Percentiles rank a stretch among this genome's conserved stretches.
Conservation (phyloP, 306 rosid genomes). For the Cicer arietinum region DNA sequence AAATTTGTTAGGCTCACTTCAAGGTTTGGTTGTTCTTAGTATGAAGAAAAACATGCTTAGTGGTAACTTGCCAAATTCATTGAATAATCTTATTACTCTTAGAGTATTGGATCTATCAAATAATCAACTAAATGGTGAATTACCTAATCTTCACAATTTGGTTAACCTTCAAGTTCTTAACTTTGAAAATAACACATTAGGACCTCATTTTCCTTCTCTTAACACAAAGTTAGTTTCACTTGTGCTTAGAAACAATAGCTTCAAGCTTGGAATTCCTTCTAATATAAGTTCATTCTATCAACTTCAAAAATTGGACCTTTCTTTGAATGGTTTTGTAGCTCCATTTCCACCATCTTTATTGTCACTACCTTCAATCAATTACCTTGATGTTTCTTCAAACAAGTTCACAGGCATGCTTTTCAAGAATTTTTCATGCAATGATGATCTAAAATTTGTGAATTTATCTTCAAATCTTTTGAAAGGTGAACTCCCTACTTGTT, state of each 20-base stretch:
- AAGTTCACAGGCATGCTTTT: slow-evolving; percentile 77
- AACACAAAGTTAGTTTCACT: slow-evolving; percentile 65
- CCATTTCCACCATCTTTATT: slow-evolving; percentile 68
- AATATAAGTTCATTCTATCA: slow-evolving; percentile 58
- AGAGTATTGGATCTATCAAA: slow-evolving; percentile 74
- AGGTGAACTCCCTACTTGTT: slow-evolving; percentile 78
- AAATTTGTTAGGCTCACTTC: slow-evolving; percentile 60
- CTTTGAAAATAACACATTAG: slow-evolving; percentile 69
- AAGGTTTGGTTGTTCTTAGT: slow-evolving; percentile 73
- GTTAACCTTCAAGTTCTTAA: slow-evolving; percentile 78
- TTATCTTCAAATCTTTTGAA: slow-evolving; percentile 81
- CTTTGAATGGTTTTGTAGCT: slow-evolving; percentile 78
- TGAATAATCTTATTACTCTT: slow-evolving; percentile 54
- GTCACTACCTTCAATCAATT: slow-evolving; percentile 72
- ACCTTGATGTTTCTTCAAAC: slow-evolving; percentile 77
- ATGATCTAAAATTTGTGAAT: slow-evolving; percentile 71
- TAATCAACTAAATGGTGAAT: slow-evolving; percentile 68
- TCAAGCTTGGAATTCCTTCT: slow-evolving; percentile 64
- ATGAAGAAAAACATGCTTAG: slow-evolving; percentile 62
- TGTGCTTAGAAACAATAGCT: slow-evolving; percentile 75
- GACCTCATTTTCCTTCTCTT: slow-evolving; percentile 78
- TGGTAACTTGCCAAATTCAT: slow-evolving; percentile 73
- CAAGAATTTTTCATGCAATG: slow-evolving; percentile 66
- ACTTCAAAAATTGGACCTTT: slow-evolving; percentile 82
- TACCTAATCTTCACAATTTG: slow-evolving; percentile 70